Conservation (phyloP, 2,329 filamentous ascomycete species). For the Clonostachys solani region DNA sequence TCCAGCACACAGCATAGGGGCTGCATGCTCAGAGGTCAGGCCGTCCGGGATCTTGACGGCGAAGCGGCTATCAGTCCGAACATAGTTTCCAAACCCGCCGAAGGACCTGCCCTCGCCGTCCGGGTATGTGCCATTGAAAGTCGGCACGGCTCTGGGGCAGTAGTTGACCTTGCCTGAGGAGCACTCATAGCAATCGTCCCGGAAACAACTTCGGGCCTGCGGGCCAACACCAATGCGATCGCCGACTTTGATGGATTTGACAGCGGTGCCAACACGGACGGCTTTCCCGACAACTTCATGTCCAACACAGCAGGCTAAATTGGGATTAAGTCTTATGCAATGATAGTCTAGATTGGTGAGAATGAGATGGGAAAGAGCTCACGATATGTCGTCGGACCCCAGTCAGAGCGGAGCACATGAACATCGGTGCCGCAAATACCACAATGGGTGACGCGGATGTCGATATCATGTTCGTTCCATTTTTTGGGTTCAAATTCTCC, state of each 20-base stretch:
- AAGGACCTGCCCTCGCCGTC: neutral
- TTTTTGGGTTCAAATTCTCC: conserved; percentile 53
- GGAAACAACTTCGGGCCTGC: conserved; percentile 37
- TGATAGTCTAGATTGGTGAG: conserved; percentile 2
- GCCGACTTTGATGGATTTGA: conserved; percentile 48
- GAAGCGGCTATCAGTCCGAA: conserved; percentile 31
- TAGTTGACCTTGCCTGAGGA: conserved; percentile 32
- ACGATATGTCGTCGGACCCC: conserved; percentile 19
- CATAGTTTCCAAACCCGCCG: conserved; percentile 3
- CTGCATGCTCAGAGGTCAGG: conserved; percentile 31
- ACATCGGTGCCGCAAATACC: conserved; percentile 60
- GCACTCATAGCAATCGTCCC: conserved; percentile 34
- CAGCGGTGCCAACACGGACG: conserved; percentile 46
- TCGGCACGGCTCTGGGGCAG: conserved; percentile 22
- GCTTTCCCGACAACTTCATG: conserved; percentile 63
- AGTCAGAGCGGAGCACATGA: conserved; percentile 49
- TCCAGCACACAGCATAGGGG: conserved; percentile 69
- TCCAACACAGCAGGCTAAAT: conserved; percentile 41
- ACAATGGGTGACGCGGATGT: conserved; percentile 61
- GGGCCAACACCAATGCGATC: conserved; percentile 62
- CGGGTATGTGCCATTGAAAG: conserved; percentile 1
- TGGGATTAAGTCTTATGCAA: conserved; percentile 1
- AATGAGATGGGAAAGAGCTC: neutral
- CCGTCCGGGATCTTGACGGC: conserved; percentile 39
- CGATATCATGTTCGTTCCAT: conserved; percentile 60